Percentiles rank a stretch among this genome's conserved stretches.
These are phyloP conservation scores for Pythium rhizo-oryzae DNA, from an alignment of 352 stramenopile species.

Conservation along the genomic window DNA sequence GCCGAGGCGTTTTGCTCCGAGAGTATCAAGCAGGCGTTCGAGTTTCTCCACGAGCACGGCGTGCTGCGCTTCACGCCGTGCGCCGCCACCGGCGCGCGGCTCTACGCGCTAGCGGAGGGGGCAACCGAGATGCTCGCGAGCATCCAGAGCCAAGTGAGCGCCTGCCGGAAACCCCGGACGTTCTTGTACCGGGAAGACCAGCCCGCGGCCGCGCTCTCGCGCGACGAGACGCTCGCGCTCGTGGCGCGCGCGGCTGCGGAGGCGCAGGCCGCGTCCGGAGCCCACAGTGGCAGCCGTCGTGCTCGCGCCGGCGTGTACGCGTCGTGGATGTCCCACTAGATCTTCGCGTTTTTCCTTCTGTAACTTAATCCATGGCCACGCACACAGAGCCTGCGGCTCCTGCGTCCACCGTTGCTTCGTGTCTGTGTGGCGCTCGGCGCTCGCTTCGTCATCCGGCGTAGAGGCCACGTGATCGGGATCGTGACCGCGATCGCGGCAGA, in stretches of 20 bases:
- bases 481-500: neutral
- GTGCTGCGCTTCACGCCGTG: constrained; percentile 42
- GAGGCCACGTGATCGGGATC: neutral
- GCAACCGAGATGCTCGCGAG: constrained; percentile 24
- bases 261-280: constrained; percentile 13
- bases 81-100: constrained; percentile 31
- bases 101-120: constrained; percentile 25
- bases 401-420: neutral
- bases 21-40: constrained; percentile 74
- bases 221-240: constrained; percentile 34
- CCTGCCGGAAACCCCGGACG: constrained; percentile 42
- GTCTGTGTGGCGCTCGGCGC: too few relatives aligned
- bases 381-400: neutral
- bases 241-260: constrained; percentile 42
- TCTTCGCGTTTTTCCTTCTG: neutral
- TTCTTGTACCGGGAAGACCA: constrained; percentile 53
- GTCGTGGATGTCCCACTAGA: constrained; percentile 34
- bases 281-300: neutral
- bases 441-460: too few relatives aligned
- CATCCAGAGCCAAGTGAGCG: constrained; percentile 46
- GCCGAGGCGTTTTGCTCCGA: constrained; percentile 76
- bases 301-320: constrained; percentile 28
- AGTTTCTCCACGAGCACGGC: constrained; percentile 56
- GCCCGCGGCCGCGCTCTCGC: constrained; percentile 28
- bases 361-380: constrained; percentile 3